A percentile compares a stretch with the other conserved stretches of the same genome.
phyloP scores from a whole-genome alignment of 169 alveolate species.

The Miamiensis avidus region DNA sequence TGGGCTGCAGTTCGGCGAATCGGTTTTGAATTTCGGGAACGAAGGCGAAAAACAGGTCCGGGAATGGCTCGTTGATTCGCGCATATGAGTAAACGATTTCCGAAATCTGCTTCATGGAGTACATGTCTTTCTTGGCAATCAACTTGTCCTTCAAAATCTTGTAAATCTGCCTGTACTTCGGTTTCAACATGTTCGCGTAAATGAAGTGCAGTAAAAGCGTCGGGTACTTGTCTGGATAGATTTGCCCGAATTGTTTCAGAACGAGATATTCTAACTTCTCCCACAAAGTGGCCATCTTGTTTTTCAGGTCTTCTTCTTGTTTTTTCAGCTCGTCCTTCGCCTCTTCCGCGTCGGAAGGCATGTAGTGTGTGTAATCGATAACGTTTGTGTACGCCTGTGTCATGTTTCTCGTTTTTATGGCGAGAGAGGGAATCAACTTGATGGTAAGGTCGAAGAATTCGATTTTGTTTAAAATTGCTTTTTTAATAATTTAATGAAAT shows the following conservation, averaged over 20 bases:
- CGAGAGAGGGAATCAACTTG: slow-evolving; percentile 17
- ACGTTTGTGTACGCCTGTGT: background rate
- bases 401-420: slow-evolving; percentile 9
- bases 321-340: background rate
- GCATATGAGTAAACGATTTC: slow-evolving; percentile 20
- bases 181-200: slow-evolving; percentile 7
- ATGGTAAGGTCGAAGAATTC: slow-evolving; percentile 22
- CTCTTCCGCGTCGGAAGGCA: background rate
- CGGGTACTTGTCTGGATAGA: slow-evolving; percentile 20
- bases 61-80: slow-evolving; percentile 7
- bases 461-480: slow-evolving; percentile 1
- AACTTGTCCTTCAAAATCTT: slow-evolving; percentile 2
- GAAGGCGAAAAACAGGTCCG: background rate
- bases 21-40: slow-evolving; percentile 1
- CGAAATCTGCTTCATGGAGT: background rate
- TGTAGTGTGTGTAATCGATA: too few species aligned
- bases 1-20: background rate
- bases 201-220: slow-evolving; percentile 9
- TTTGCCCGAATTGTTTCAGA: background rate
- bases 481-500: too few species aligned
- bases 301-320: slow-evolving; percentile 1
- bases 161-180: slow-evolving; percentile 4
- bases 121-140: background rate
- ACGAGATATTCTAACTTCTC: slow-evolving; percentile 12
- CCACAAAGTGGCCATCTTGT: slow-evolving; percentile 10